Evolutionary conservation across 345 rosid species (phyloP).

Genomic region (Combretum micranthum): DNA sequence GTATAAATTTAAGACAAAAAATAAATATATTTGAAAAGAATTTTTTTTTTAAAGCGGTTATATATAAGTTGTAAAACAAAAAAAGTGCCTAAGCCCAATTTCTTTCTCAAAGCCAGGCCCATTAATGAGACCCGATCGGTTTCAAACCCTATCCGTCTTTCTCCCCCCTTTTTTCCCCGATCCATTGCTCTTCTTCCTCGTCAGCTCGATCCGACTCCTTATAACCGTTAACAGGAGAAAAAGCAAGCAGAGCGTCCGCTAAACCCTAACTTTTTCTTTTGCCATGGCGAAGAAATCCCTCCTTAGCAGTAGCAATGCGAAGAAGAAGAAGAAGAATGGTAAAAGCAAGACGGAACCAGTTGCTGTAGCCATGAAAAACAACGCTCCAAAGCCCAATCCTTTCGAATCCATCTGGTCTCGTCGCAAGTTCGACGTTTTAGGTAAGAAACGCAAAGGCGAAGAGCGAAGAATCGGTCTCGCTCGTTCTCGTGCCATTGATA

Average conservation of each 20-base stretch:
- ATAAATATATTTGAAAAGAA: too few species aligned
- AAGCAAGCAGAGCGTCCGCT: neutral
- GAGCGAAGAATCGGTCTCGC: slow-evolving; percentile 64
- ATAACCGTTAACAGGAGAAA: too few species aligned
- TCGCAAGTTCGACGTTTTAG: slow-evolving; percentile 80
- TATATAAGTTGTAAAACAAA: too few species aligned
- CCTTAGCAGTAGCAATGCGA: slow-evolving; percentile 10
- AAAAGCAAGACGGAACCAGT: slow-evolving; percentile 37
- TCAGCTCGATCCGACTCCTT: too few species aligned
- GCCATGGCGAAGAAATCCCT: slow-evolving; percentile 20
- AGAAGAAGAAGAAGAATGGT: slow-evolving; percentile 33
- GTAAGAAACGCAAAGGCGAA: slow-evolving; percentile 87
- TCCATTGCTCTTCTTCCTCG: too few species aligned
- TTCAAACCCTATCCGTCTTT: too few species aligned
- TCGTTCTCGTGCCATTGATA: slow-evolving; percentile 61
- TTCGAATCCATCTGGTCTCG: slow-evolving; percentile 85
- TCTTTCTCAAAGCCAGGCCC: too few species aligned
- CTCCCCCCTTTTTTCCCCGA: too few species aligned
- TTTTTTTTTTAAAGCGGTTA: too few species aligned
- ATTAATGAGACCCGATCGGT: too few species aligned
- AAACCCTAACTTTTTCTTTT: slow-evolving; percentile 12
- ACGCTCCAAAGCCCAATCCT: slow-evolving; percentile 42
- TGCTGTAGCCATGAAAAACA: slow-evolving; percentile 58
- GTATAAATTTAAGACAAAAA: too few species aligned
- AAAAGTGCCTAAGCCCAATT: too few species aligned